Conservation (phyloP, 371 early-diverging fungal species). For the Sporodiniella umbellata region DNA sequence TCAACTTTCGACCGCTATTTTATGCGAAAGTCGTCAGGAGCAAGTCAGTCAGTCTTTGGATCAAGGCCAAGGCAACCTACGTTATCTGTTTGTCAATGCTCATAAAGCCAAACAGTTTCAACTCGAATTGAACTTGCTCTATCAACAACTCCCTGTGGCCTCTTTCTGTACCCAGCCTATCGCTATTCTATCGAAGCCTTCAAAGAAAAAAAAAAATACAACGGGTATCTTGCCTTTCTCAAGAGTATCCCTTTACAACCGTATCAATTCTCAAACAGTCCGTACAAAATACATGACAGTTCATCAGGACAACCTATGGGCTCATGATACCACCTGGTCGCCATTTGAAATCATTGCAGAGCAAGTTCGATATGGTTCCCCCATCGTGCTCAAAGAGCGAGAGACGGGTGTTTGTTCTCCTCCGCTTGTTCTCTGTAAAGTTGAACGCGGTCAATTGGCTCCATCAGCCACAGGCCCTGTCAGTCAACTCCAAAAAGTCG, state of each 20-base stretch:
- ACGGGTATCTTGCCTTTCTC: constrained; percentile 72
- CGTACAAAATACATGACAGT: constrained; percentile 79
- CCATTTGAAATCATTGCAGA: constrained; percentile 68
- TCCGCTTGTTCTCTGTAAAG: constrained; percentile 74
- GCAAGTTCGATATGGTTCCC: constrained; percentile 62
- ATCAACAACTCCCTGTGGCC: constrained; percentile 29
- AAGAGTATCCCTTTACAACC: constrained; percentile 70
- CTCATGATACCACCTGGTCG: constrained; percentile 77
- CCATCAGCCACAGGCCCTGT: constrained; percentile 66
- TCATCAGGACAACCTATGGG: constrained; percentile 53
- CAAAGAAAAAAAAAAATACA: constrained; percentile 80
- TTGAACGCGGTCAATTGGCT: constrained; percentile 70
- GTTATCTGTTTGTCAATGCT: constrained; percentile 73
- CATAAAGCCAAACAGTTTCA: constrained; percentile 77
- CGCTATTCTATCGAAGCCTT: constrained; percentile 83
- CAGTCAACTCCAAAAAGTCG: constrained; percentile 87
- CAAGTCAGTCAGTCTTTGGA: constrained; percentile 56
- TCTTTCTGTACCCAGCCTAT: constrained; percentile 70
- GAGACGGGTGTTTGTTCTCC: constrained; percentile 65
- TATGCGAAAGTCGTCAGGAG: constrained; percentile 47
- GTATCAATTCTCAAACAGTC: constrained; percentile 86
- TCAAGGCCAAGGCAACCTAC: constrained; percentile 52
- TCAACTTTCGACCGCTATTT: constrained; percentile 63
- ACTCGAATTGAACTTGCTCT: constrained; percentile 45
- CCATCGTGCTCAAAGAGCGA: constrained; percentile 68